phyloP scores from a whole-genome alignment of 2,329 filamentous ascomycete genomes.

The Colletotrichum tabaci region DNA sequence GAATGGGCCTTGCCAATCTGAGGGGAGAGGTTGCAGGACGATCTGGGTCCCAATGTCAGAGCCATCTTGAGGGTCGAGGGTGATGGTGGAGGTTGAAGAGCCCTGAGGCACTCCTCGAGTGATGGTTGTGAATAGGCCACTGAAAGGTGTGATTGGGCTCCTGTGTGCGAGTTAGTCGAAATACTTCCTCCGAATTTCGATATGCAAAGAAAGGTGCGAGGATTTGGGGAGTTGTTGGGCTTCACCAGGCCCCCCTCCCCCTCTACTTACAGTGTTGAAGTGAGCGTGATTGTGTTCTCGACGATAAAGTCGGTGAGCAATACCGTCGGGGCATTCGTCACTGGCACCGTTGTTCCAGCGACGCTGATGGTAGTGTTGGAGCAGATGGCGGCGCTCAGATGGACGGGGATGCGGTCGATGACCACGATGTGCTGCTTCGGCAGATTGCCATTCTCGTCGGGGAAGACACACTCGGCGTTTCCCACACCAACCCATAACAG shows the following conservation, averaged over 20 bases:
- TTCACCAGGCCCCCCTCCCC: too few species aligned
- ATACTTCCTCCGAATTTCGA: background rate
- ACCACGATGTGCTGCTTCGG: background rate
- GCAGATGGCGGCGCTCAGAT: conserved; percentile 15
- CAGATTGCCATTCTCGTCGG: background rate
- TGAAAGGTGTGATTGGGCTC: background rate
- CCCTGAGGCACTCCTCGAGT: background rate
- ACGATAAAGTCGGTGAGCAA: conserved; percentile 25
- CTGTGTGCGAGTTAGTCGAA: background rate
- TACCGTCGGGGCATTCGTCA: conserved; percentile 28
- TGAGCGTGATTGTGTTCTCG: conserved; percentile 22
- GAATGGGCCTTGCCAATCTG: background rate
- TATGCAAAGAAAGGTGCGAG: too few species aligned
- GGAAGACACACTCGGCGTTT: background rate
- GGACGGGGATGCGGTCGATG: conserved; percentile 15
- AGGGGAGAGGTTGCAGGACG: background rate
- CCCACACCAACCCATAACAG: background rate
- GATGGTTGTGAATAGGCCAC: background rate
- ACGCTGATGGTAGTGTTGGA: conserved; percentile 28
- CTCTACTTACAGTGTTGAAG: conserved; percentile 19
- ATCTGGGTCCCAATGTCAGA: background rate
- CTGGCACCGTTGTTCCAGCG: conserved; percentile 15
- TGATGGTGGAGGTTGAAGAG: background rate
- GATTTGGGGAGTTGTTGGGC: too few species aligned
- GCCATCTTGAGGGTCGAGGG: background rate